phyloP scores from a whole-genome alignment of 345 rosid genomes.

The Salix viminalis region DNA sequence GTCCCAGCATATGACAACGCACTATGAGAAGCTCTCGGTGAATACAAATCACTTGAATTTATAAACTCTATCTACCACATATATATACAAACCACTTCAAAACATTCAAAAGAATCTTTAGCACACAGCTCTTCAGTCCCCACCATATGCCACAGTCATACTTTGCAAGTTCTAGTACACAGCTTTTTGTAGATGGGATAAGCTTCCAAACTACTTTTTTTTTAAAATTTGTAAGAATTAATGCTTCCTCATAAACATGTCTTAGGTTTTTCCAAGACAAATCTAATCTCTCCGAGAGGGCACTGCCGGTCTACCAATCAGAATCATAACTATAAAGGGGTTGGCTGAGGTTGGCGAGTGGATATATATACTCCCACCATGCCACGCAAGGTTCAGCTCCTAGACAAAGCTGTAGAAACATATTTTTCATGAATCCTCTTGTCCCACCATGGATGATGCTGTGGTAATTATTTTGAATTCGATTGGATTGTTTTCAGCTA shows the following conservation, averaged over 20 bases:
- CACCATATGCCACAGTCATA: conserved; percentile 6
- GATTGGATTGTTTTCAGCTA: too few species aligned
- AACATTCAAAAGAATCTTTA: conserved; percentile 14
- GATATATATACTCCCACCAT: too few species aligned
- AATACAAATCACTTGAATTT: background rate
- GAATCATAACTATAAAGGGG: too few species aligned
- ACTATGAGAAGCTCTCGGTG: conserved; percentile 10
- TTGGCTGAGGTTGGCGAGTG: too few species aligned
- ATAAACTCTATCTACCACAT: conserved; percentile 19
- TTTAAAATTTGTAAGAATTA: background rate
- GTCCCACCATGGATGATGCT: too few species aligned
- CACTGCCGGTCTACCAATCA: too few species aligned
- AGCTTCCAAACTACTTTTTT: background rate
- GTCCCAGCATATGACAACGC: conserved; percentile 10
- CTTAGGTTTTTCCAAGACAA: background rate
- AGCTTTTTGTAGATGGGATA: background rate
- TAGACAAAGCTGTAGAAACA: too few species aligned
- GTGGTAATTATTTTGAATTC: too few species aligned
- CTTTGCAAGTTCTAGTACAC: background rate
- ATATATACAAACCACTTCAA: conserved; percentile 11
- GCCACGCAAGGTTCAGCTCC: too few species aligned
- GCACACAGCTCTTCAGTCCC: conserved; percentile 3
- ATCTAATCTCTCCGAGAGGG: too few species aligned
- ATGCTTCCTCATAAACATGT: background rate
- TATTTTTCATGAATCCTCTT: too few species aligned